These are phyloP conservation scores for Penicillium sp. DNA, from an alignment of 2,329 filamentous ascomycete species.

Conservation along the genomic window DNA sequence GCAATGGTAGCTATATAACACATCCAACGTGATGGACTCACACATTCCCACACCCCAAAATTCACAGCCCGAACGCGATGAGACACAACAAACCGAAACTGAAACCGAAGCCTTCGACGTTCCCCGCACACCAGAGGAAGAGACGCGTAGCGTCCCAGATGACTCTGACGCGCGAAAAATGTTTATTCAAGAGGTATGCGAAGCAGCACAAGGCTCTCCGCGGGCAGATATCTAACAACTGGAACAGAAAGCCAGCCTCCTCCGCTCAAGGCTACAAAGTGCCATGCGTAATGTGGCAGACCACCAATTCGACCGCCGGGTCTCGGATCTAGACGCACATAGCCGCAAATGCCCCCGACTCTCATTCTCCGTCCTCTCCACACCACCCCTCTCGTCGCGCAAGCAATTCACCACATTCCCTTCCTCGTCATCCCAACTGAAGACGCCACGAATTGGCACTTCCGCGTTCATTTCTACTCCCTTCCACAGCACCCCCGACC, in stretches of 20 bases:
- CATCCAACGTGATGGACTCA: slow-evolving; percentile 21
- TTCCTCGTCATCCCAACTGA: slow-evolving; percentile 15
- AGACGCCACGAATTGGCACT: slow-evolving; percentile 22
- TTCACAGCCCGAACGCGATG: slow-evolving; percentile 20
- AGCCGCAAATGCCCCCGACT: slow-evolving; percentile 38
- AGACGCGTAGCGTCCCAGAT: slow-evolving; percentile 28
- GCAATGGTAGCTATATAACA: slow-evolving; percentile 14
- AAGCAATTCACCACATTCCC: slow-evolving; percentile 19
- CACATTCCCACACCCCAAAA: slow-evolving; percentile 20
- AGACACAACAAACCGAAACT: slow-evolving; percentile 15
- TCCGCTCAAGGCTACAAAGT: slow-evolving; percentile 40
- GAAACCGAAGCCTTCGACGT: slow-evolving; percentile 11
- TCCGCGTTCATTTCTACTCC: slow-evolving; percentile 18
- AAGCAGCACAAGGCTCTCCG: slow-evolving; percentile 8
- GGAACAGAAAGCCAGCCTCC: slow-evolving; percentile 43
- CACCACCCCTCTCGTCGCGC: slow-evolving; percentile 17
- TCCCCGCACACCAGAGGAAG: slow-evolving; percentile 10
- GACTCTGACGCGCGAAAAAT: slow-evolving; percentile 39
- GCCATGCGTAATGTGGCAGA: slow-evolving; percentile 43
- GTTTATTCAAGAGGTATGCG: slow-evolving; percentile 44
- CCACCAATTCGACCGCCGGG: slow-evolving; percentile 41
- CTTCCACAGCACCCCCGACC: slow-evolving; percentile 24
- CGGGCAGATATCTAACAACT: slow-evolving; percentile 12
- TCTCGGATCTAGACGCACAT: slow-evolving; percentile 44
- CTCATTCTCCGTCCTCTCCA: slow-evolving; percentile 23